Conservation (phyloP, 257 asterid species). For the Nicotiana undulata region DNA sequence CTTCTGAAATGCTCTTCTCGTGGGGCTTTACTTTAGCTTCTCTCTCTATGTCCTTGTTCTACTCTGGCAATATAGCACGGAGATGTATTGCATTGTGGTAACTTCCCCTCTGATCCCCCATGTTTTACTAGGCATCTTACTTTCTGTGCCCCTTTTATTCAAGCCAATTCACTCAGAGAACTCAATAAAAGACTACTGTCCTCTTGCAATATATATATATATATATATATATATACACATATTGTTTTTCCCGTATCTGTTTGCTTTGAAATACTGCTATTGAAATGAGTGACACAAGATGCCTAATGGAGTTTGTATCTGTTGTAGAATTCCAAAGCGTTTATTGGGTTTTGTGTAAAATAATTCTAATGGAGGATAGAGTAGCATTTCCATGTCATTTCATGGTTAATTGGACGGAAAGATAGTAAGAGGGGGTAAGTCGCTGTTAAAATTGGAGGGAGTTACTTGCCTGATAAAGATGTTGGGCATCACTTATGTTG, state of each 20-base stretch:
- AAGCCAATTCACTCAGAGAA: background rate
- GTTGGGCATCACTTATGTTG: background rate
- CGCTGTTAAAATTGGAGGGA: background rate
- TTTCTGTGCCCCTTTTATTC: background rate
- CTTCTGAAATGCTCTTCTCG: background rate
- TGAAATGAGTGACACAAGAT: constrained; percentile 1
- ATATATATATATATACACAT: too few relatives aligned
- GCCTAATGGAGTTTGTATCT: background rate
- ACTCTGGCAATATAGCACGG: background rate
- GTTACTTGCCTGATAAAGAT: background rate
- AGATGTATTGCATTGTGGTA: background rate
- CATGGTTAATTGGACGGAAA: background rate
- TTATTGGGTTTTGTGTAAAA: background rate
- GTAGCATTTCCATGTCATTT: background rate
- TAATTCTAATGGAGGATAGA: background rate
- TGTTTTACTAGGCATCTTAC: background rate
- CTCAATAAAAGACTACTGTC: background rate
- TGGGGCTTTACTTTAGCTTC: background rate
- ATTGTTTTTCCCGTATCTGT: background rate
- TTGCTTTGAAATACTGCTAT: background rate
- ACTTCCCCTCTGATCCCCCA: background rate
- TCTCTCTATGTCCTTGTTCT: background rate
- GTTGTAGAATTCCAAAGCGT: background rate
- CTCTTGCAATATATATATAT: background rate
- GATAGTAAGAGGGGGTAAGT: background rate